A percentile compares a stretch with the other conserved stretches of the same genome.
Evolutionary conservation across 306 rosid species (phyloP).

Genomic region (Lotus japonicus): DNA sequence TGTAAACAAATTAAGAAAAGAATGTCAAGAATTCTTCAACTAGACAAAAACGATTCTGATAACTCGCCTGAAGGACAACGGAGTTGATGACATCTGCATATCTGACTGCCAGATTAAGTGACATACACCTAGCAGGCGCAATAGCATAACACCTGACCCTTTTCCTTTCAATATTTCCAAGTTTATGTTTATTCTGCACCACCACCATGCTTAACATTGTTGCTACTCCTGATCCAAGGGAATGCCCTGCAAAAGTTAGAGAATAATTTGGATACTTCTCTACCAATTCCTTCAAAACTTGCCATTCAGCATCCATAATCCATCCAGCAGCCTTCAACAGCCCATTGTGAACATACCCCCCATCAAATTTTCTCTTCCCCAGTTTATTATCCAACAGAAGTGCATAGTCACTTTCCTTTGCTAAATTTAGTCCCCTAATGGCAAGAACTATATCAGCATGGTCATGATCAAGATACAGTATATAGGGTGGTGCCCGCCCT

Average conservation of each 20-base stretch:
- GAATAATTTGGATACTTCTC: conserved; percentile 67
- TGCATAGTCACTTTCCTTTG: conserved; percentile 85
- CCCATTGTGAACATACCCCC: conserved; percentile 97
- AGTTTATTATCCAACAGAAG: conserved; percentile 71
- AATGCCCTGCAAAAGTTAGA: conserved; percentile 87
- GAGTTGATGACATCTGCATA: conserved; percentile 91
- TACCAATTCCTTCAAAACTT: conserved; percentile 54
- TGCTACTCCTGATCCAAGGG: conserved; percentile 93
- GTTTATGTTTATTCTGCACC: conserved; percentile 53
- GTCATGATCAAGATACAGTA: conserved; percentile 71
- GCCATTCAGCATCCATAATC: conserved; percentile 71
- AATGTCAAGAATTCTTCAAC: background rate
- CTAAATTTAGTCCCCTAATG: conserved; percentile 81
- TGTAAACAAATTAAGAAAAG: too few relatives aligned
- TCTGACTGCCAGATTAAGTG: conserved; percentile 87
- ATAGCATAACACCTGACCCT: conserved; percentile 87
- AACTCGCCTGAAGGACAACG: conserved; percentile 88
- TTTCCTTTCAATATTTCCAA: conserved; percentile 69
- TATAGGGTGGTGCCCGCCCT: conserved; percentile 77
- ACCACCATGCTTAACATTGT: conserved; percentile 70
- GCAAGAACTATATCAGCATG: conserved; percentile 84
- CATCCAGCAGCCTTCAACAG: conserved; percentile 76
- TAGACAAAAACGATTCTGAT: background rate
- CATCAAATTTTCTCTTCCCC: conserved; percentile 85
- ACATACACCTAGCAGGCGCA: conserved; percentile 97